A percentile compares a stretch with the other conserved stretches of the same genome.
phyloP scores from a whole-genome alignment of 768 basidiomycete species.

The Mycena kentingensis region DNA sequence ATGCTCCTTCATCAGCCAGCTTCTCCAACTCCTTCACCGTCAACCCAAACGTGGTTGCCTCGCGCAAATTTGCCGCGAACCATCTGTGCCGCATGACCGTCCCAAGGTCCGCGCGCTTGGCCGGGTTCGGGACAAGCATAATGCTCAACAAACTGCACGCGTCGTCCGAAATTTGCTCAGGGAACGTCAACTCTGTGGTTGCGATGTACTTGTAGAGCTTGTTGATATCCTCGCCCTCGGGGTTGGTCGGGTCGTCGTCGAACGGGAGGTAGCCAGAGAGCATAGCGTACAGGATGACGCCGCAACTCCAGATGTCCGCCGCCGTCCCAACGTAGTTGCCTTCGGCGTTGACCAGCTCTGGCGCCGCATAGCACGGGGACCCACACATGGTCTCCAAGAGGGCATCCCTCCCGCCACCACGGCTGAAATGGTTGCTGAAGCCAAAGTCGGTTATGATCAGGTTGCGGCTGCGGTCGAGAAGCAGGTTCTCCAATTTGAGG shows the following conservation, averaged over 20 bases:
- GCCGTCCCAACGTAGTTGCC: constrained; percentile 97
- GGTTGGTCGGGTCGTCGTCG: constrained; percentile 97
- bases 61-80: constrained; percentile 60
- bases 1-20: constrained; percentile 79
- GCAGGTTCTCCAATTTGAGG: constrained; percentile 75
- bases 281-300: constrained; percentile 96
- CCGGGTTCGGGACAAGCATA: constrained; percentile 95
- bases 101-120: constrained; percentile 70
- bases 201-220: constrained; percentile 98
- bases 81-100: constrained; percentile 88
- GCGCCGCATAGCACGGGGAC: constrained; percentile 96
- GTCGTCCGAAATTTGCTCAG: constrained; percentile 83
- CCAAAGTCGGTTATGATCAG: constrained; percentile 31
- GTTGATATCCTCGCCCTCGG: constrained; percentile 99
- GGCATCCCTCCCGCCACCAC: constrained; percentile 82
- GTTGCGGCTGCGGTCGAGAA: constrained; percentile 30
- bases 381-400: constrained; percentile 99
- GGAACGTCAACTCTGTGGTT: constrained; percentile 93
- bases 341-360: constrained; percentile 95
- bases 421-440: constrained; percentile 75
- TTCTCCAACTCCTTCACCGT: constrained; percentile 77
- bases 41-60: constrained; percentile 57
- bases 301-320: constrained; percentile 97
- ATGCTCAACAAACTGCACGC: constrained; percentile 81
- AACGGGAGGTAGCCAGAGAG: constrained; percentile 95